Evolutionary conservation across 129 eudicot genomes (phyloP).

Genomic region (Centrapalus pauciflorus): DNA sequence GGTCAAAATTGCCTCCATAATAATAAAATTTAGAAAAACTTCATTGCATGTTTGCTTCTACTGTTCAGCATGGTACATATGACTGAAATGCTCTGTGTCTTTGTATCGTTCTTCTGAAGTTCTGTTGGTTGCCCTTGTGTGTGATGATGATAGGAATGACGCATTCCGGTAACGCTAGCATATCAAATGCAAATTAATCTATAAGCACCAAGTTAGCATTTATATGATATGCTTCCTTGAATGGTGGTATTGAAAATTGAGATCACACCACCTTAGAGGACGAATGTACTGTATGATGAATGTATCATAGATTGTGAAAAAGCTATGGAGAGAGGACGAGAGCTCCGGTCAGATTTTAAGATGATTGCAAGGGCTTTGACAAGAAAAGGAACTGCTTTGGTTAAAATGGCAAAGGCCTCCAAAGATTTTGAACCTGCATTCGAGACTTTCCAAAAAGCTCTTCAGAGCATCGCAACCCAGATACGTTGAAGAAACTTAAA

Average conservation of each 20-base stretch:
- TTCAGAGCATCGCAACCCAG: conserved; percentile 97
- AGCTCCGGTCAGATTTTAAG: conserved; percentile 86
- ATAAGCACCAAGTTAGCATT: not conserved
- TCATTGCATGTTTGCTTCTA: no score
- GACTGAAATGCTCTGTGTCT: no score
- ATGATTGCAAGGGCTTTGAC: conserved; percentile 97
- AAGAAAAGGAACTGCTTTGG: conserved; percentile 91
- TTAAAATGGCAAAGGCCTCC: conserved; percentile 75
- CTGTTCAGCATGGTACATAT: no score
- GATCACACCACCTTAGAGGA: not conserved
- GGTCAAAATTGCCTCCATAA: no score
- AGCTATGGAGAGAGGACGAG: conserved; percentile 98
- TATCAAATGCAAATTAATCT: no score
- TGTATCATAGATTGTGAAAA: conserved; percentile 91
- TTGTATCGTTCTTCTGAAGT: no score
- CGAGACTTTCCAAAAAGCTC: conserved; percentile 88
- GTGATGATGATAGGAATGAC: no score
- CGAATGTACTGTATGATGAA: conserved; percentile 66
- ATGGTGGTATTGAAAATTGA: no score
- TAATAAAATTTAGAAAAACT: no score
- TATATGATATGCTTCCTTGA: not conserved
- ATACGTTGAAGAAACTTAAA: conserved; percentile 85
- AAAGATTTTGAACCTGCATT: conserved; percentile 90
- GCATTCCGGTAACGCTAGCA: no score
- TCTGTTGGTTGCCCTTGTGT: no score